Evolutionary conservation across 305 asterid species (phyloP), one percentile per base, ranked within the genome.

Genomic region (Andrographis paniculata): DNA sequence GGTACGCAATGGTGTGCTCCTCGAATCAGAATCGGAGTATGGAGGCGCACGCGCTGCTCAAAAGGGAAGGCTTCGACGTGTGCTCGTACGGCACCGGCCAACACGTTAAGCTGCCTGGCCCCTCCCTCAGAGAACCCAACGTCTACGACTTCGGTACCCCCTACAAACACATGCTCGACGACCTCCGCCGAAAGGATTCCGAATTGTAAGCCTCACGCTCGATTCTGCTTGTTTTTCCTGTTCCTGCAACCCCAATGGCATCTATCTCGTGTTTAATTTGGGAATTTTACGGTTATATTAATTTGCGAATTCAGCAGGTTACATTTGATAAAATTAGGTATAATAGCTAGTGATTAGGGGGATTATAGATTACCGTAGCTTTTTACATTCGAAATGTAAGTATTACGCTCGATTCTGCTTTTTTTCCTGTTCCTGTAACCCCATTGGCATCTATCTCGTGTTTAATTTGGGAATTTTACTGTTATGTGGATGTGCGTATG

Each of bases 91-190:
- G 95, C 7, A 89, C 95, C 15, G 95, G 98, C 60, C 95, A 85
- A 53, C 95, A 85, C 77, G 98, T 89, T 31, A 89, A 89, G 81
- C 94, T 85, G 21, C 98, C 95, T 31, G 98, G 98, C 23, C 98
- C 95, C 55, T 89, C 98, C 42, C 73, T 85, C 63, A 67, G 98
- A 58, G 98, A 89, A 64, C 98, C 95, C 38, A 85, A 89, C 45
- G 94, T 89, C 48, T 89, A 89, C 67, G 95, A 89, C 50, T 89
- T 89, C 60, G 98, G 98, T 7, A 89, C 94, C 27, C 98, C 94
- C 31, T 89, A 89, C 60, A 78, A 80, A 67, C 82, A 78, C 20
- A 89, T 89, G 98, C 78, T 78, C 63, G 98, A 89, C 7, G 94
- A 89, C 14, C 98, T 89, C 62, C 94, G 93, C 52, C 95, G 94